phyloP scores from a whole-genome alignment of 2,329 filamentous ascomycete species.

The Neocucurbitaria cava region DNA sequence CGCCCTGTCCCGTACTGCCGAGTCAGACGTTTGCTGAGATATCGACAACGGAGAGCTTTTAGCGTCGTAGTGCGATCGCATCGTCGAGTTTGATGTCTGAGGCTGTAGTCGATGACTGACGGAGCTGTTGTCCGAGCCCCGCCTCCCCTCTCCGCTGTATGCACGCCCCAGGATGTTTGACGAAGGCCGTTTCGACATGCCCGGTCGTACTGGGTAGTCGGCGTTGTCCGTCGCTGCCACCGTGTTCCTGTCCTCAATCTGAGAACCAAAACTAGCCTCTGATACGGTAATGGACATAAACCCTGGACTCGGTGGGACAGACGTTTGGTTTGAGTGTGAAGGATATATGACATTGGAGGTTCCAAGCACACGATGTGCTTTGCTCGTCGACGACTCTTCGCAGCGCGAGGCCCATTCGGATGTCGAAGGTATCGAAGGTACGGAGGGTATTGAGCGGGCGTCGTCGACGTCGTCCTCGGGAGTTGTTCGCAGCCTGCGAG shows the following conservation, averaged over 20 bases:
- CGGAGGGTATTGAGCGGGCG: conserved; percentile 27
- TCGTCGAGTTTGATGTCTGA: conserved; percentile 48
- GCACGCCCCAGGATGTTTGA: conserved; percentile 41
- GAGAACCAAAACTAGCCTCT: conserved; percentile 38
- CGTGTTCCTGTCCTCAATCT: conserved; percentile 30
- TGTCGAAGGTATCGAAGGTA: conserved; percentile 22
- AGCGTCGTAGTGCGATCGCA: conserved; percentile 54
- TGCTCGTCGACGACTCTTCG: conserved; percentile 36
- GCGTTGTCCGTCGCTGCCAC: conserved; percentile 27
- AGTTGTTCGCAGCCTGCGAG: conserved; percentile 37
- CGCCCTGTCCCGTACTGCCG: conserved; percentile 53
- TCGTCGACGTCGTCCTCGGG: conserved; percentile 23
- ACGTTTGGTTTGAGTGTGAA: conserved; percentile 28
- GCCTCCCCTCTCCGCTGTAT: conserved; percentile 29
- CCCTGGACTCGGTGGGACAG: conserved; percentile 33
- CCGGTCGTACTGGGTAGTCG: conserved; percentile 21
- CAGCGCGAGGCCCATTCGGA: conserved; percentile 34
- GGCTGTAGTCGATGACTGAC: conserved; percentile 36
- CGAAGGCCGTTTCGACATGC: conserved; percentile 41
- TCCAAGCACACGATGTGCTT: conserved; percentile 49
- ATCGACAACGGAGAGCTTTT: conserved; percentile 49
- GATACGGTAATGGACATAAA: conserved; percentile 43
- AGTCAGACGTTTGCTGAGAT: conserved; percentile 55
- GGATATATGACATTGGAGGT: conserved; percentile 41
- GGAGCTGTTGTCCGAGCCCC: conserved; percentile 39